Evolutionary conservation across 164 flowering plant species (phyloP).

Genomic region (Saururus chinensis): DNA sequence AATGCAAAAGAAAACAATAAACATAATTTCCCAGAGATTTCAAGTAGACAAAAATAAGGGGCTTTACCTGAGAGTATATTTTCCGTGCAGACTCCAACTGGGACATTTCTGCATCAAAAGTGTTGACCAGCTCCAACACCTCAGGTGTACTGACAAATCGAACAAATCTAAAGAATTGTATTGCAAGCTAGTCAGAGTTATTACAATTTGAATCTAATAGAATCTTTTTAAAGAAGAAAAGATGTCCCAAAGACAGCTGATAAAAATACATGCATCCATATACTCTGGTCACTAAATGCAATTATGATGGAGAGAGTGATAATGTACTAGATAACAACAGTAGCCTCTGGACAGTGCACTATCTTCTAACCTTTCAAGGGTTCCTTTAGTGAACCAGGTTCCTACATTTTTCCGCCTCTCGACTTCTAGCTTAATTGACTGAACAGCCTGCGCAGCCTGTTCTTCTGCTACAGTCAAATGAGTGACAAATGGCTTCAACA

Average conservation of each 20-base stretch:
- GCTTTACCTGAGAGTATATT: conserved; percentile 73
- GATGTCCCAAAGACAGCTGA: too few relatives aligned
- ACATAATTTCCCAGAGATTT: not conserved
- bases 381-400: conserved; percentile 91
- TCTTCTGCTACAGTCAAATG: conserved; percentile 85
- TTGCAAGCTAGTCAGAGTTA: not conserved
- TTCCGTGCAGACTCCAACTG: conserved; percentile 83
- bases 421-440: conserved; percentile 71
- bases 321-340: too few relatives aligned
- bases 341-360: not conserved
- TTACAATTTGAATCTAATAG: not conserved
- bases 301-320: too few relatives aligned
- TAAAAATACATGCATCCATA: too few relatives aligned
- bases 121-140: conserved; percentile 69
- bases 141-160: conserved; percentile 95
- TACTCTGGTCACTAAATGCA: too few relatives aligned
- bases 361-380: conserved; percentile 69
- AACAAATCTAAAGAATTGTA: conserved; percentile 1
- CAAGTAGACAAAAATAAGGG: not conserved
- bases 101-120: conserved; percentile 87
- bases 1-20: not conserved
- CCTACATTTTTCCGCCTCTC: conserved; percentile 47
- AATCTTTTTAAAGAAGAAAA: not conserved
- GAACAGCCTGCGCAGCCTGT: conserved; percentile 51
- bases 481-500: conserved; percentile 71